phyloP scores from a whole-genome alignment of 768 basidiomycete species.

The Guyanaporus albipodus region DNA sequence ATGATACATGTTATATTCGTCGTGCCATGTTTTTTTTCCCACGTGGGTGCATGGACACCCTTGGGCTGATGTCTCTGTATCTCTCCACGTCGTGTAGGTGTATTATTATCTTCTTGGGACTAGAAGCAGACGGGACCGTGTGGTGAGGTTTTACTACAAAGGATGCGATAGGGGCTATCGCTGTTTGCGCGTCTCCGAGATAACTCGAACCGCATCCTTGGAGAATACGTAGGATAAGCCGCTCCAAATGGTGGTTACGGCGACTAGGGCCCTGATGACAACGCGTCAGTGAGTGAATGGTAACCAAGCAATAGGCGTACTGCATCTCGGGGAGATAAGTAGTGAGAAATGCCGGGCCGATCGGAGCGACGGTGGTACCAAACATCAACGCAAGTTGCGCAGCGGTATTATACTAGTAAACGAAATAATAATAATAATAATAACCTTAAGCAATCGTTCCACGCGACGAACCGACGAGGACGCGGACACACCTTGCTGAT shows the following conservation, averaged over 20 bases:
- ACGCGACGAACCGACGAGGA: not conserved
- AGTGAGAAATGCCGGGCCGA: constrained; percentile 58
- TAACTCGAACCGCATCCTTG: constrained; percentile 65
- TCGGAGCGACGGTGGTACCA: constrained; percentile 76
- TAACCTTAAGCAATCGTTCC: not conserved
- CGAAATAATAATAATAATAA: too few species aligned
- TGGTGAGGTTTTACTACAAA: constrained; percentile 6
- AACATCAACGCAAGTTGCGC: constrained; percentile 93
- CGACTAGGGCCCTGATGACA: constrained; percentile 71
- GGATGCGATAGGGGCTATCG: constrained; percentile 25
- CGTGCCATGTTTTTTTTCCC: not conserved
- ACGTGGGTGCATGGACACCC: not conserved
- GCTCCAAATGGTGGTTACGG: constrained; percentile 88
- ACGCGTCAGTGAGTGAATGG: not conserved
- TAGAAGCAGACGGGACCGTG: not conserved
- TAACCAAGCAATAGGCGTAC: constrained; percentile 43
- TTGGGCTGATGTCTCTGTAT: constrained; percentile 19
- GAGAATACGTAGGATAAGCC: constrained; percentile 80
- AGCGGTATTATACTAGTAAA: constrained; percentile 77
- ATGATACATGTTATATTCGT: constrained; percentile 10
- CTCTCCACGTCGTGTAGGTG: constrained; percentile 15
- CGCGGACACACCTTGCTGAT: constrained; percentile 74
- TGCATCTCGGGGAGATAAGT: constrained; percentile 63
- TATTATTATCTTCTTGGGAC: constrained; percentile 16
- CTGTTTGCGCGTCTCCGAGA: constrained; percentile 37